Evolutionary conservation across 1,284 basidiomycete species (phyloP).

Genomic region (Taiwanofungus camphoratus): DNA sequence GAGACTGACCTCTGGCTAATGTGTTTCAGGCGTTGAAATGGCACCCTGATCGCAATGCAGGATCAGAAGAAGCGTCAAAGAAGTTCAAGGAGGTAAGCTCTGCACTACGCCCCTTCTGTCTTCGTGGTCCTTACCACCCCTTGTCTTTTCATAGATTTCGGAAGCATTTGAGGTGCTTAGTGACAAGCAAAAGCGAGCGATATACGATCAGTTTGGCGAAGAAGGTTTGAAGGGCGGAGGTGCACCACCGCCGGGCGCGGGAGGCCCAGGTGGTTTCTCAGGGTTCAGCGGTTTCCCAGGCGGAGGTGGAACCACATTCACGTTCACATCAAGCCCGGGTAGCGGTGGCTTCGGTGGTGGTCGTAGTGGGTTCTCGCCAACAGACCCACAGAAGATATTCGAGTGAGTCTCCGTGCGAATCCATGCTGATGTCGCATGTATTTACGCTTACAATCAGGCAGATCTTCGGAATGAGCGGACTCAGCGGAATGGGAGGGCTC

Average conservation of each 20-base stretch:
- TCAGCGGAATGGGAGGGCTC: conserved; percentile 36
- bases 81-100: conserved; percentile 87
- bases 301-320: conserved; percentile 48
- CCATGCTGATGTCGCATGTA: conserved; percentile 14
- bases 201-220: conserved; percentile 96
- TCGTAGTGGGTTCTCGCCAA: conserved; percentile 59
- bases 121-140: conserved; percentile 2
- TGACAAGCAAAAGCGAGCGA: conserved; percentile 87
- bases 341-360: conserved; percentile 30
- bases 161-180: conserved; percentile 97
- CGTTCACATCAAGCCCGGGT: conserved; percentile 52
- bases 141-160: conserved; percentile 54
- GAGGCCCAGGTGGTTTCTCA: conserved; percentile 39
- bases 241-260: conserved; percentile 41
- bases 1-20: conserved; percentile 8
- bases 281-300: conserved; percentile 34
- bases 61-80: conserved; percentile 77
- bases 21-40: conserved; percentile 48
- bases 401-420: conserved; percentile 54
- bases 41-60: conserved; percentile 76
- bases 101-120: too few relatives aligned
- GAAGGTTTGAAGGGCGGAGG: conserved; percentile 84
- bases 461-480: conserved; percentile 52
- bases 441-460: conserved; percentile 38
- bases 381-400: conserved; percentile 90